Conservation (phyloP, 2,329 filamentous ascomycete species). For the Stagonosporopsis chrysanthemi region DNA sequence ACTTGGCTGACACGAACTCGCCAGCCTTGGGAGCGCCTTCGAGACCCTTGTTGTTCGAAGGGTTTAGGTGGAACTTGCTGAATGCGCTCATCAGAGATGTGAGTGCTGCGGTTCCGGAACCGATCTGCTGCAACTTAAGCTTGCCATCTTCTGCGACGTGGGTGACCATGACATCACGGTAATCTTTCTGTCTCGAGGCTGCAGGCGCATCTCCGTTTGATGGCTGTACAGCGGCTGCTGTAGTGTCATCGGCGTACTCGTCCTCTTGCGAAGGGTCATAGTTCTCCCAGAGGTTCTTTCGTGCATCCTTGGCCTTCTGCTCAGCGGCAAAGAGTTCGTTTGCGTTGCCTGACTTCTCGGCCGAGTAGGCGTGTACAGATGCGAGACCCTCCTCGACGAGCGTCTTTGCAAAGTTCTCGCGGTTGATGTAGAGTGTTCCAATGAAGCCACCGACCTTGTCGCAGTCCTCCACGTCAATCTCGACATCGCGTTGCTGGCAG, state of each 20-base stretch:
- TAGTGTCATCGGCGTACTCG: constrained; percentile 60
- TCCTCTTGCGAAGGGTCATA: constrained; percentile 95
- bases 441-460: constrained; percentile 99
- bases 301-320: constrained; percentile 84
- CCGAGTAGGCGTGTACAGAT: constrained; percentile 91
- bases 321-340: constrained; percentile 88
- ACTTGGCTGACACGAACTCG: constrained; percentile 89
- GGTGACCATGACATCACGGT: constrained; percentile 91
- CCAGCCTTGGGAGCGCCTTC: constrained; percentile 84
- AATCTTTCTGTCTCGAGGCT: constrained; percentile 78
- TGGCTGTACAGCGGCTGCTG: constrained; percentile 57
- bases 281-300: constrained; percentile 90
- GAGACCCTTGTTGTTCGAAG: constrained; percentile 78
- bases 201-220: constrained; percentile 62
- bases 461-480: constrained; percentile 92
- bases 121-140: constrained; percentile 91
- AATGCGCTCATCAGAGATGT: constrained; percentile 91
- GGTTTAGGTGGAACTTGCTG: constrained; percentile 86
- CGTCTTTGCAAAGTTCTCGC: constrained; percentile 93
- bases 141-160: constrained; percentile 83
- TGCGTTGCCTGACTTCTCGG: constrained; percentile 91
- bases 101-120: constrained; percentile 82
- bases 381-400: constrained; percentile 94
- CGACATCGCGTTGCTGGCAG: constrained; percentile 92
- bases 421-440: constrained; percentile 89